Evolutionary conservation across 2,329 filamentous ascomycete species (phyloP).

Genomic region (Arthrinium puccinioides): DNA sequence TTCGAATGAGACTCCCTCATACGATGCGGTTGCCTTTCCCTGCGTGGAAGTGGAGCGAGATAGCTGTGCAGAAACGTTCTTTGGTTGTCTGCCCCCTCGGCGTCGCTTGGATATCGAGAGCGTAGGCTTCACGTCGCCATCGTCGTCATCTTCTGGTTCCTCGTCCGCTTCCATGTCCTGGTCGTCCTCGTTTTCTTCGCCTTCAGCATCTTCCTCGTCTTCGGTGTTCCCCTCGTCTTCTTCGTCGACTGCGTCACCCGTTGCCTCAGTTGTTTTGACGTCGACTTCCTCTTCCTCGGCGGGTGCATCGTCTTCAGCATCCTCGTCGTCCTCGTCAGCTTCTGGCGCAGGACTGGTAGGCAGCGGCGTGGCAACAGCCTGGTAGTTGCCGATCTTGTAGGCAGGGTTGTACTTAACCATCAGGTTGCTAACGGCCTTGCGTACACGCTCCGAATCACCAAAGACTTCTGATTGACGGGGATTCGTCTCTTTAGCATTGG

Average conservation of each 20-base stretch:
- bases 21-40: constrained; percentile 38
- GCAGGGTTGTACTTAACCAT: constrained; percentile 85
- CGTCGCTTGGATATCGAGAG: constrained; percentile 14
- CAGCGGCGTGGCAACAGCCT: constrained; percentile 66
- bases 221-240: constrained; percentile 12
- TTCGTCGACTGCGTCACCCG: constrained; percentile 16
- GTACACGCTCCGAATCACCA: constrained; percentile 78
- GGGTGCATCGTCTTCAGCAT: constrained; percentile 10
- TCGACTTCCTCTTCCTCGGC: constrained; percentile 15
- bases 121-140: constrained; percentile 12
- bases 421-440: constrained; percentile 79
- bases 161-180: constrained; percentile 11
- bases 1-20: constrained; percentile 54
- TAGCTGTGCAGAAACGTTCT: constrained; percentile 24
- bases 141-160: constrained; percentile 17
- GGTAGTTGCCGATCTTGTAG: constrained; percentile 60
- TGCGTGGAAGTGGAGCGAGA: constrained; percentile 28
- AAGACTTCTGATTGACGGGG: constrained; percentile 64
- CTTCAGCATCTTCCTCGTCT: constrained; percentile 11
- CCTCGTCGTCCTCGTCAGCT: constrained; percentile 18
- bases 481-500: constrained; percentile 82
- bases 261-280: constrained; percentile 5
- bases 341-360: constrained; percentile 40
- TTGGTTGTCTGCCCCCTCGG: constrained; percentile 24
- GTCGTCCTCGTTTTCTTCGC: constrained; percentile 19